phyloP scores from a whole-genome alignment of 192 early-diverging fungal species.

The Coemansia sp. region DNA sequence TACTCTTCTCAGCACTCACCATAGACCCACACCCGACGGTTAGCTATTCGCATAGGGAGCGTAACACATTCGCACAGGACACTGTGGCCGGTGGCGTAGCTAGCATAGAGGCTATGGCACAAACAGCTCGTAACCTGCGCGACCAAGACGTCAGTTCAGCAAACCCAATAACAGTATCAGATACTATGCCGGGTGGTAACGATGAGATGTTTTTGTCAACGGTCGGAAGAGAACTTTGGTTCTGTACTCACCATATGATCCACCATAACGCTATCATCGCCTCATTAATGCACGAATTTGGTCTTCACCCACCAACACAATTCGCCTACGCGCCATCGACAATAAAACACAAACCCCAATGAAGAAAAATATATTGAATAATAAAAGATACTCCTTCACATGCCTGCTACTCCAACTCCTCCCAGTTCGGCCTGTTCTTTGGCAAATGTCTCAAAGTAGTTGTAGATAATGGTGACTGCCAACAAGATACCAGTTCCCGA shows the following conservation, averaged over 20 bases:
- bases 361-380: slow-evolving; percentile 6
- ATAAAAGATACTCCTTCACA: slow-evolving; percentile 19
- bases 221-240: slow-evolving; percentile 56
- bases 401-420: slow-evolving; percentile 51
- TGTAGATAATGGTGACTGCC: slow-evolving; percentile 99
- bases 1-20: slow-evolving; percentile 25
- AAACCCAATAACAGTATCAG: slow-evolving; percentile 9
- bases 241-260: slow-evolving; percentile 58
- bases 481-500: slow-evolving; percentile 99
- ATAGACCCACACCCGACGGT: slow-evolving; percentile 2
- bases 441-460: slow-evolving; percentile 97
- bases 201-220: slow-evolving; percentile 36
- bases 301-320: slow-evolving; percentile 24
- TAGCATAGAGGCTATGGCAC: slow-evolving; percentile 13
- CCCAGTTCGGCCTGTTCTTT: slow-evolving; percentile 76
- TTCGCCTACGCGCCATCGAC: slow-evolving; percentile 57
- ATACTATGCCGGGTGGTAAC: slow-evolving; percentile 27
- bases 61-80: slow-evolving; percentile 25
- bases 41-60: slow-evolving; percentile 31
- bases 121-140: background rate
- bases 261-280: slow-evolving; percentile 58
- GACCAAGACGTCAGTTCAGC: background rate
- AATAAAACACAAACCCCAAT: slow-evolving; percentile 24
- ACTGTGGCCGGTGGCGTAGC: slow-evolving; percentile 18
- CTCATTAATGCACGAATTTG: slow-evolving; percentile 43